phyloP scores from a whole-genome alignment of 352 stramenopile species.

The Phytophthora cajani region DNA sequence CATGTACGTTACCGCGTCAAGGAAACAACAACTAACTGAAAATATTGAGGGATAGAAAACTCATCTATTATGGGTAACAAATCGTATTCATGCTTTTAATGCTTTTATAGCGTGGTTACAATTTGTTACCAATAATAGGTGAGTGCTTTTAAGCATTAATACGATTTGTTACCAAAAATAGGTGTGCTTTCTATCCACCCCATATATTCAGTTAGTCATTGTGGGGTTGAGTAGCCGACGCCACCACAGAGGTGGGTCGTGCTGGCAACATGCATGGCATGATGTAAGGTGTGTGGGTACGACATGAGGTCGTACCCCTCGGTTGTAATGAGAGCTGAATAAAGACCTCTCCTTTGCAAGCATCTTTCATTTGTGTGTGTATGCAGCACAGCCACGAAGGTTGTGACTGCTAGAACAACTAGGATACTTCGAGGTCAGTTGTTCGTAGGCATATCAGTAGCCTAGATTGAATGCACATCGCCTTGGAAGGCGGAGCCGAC shows the following conservation, averaged over 20 bases:
- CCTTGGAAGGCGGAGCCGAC: too few relatives aligned
- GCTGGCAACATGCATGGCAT: not conserved
- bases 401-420: not conserved
- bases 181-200: too few relatives aligned
- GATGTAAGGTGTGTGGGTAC: not conserved
- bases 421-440: not conserved
- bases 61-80: too few relatives aligned
- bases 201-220: too few relatives aligned
- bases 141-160: too few relatives aligned
- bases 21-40: too few relatives aligned
- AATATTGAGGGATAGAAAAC: too few relatives aligned
- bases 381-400: not conserved
- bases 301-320: not conserved
- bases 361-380: not conserved
- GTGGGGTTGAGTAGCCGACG: not conserved
- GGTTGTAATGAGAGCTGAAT: not conserved
- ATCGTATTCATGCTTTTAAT: too few relatives aligned
- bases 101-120: too few relatives aligned
- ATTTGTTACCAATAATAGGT: too few relatives aligned
- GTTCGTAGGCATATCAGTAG: not conserved
- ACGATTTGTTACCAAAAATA: too few relatives aligned
- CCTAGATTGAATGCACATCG: not conserved
- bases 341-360: not conserved
- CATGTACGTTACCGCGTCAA: too few relatives aligned
- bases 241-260: not conserved